Evolutionary conservation across 139 green algal species (phyloP).

Genomic region (Yamagishiella unicocca): DNA sequence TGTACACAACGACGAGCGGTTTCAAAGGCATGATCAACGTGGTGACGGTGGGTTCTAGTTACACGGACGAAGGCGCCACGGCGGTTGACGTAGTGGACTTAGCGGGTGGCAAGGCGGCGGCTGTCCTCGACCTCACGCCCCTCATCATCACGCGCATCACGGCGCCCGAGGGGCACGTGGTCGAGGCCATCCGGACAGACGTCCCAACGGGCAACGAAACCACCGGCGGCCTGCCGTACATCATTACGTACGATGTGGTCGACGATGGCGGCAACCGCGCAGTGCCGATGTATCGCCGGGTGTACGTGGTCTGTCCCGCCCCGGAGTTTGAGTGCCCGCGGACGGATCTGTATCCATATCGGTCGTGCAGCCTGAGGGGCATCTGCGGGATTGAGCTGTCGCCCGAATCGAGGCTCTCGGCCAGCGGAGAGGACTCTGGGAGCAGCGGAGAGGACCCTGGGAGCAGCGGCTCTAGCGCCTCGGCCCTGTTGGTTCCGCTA

Average conservation of each 20-base stretch:
- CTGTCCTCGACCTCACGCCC: not conserved
- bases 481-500: not conserved
- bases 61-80: not conserved
- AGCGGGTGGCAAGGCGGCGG: not conserved
- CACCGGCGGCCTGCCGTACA: not conserved
- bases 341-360: not conserved
- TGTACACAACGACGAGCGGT: not conserved
- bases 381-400: not conserved
- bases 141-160: not conserved
- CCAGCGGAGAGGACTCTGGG: too few species aligned
- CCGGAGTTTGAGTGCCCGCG: not conserved
- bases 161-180: not conserved
- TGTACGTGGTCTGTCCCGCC: conserved; percentile 1
- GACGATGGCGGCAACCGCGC: not conserved
- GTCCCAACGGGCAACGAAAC: not conserved
- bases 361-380: not conserved
- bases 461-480: too few species aligned
- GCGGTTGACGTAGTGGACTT: not conserved
- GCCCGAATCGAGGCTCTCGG: too few species aligned
- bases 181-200: not conserved
- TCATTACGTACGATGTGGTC: not conserved
- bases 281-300: not conserved
- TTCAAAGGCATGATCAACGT: not conserved
- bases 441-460: too few species aligned
- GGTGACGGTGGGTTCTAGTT: not conserved